Conservation (phyloP, 768 basidiomycete genomes). For the Macrolepiota albuminosa region DNA sequence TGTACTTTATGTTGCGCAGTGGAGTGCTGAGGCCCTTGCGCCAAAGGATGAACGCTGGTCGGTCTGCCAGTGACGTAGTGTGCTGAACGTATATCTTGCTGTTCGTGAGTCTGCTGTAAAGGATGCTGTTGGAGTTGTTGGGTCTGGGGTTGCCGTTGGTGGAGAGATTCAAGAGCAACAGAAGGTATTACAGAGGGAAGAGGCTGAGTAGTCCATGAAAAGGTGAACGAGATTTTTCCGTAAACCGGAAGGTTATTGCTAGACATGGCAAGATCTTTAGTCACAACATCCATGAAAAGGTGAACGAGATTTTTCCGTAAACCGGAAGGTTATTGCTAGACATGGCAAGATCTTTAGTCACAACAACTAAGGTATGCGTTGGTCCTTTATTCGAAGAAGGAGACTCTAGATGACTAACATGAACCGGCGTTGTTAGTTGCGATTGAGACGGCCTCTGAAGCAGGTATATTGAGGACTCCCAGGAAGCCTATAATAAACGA, state of each 20-base stretch:
- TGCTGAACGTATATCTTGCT: constrained; percentile 9
- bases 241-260: constrained; percentile 77
- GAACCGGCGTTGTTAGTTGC: constrained; percentile 42
- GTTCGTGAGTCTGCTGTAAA: constrained; percentile 4
- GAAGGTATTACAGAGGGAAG: constrained; percentile 16
- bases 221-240: constrained; percentile 73
- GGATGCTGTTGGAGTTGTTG: background rate
- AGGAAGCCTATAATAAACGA: constrained; percentile 40
- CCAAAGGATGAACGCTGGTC: constrained; percentile 8
- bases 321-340: constrained; percentile 75
- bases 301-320: constrained; percentile 77
- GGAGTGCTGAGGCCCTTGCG: constrained; percentile 9
- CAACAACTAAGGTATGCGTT: constrained; percentile 44
- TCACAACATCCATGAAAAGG: constrained; percentile 55
- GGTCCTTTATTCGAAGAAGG: constrained; percentile 15
- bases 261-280: constrained; percentile 67
- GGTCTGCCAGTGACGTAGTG: constrained; percentile 8
- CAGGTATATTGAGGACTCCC: constrained; percentile 52
- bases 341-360: constrained; percentile 70
- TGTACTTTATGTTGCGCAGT: background rate
- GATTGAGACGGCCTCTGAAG: constrained; percentile 46
- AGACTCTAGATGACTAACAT: constrained; percentile 12
- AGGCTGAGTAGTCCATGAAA: constrained; percentile 37
- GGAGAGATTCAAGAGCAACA: background rate
- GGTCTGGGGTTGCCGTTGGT: background rate